Conservation (phyloP, 140 eudicot species). For the Flaveria floridana region DNA sequence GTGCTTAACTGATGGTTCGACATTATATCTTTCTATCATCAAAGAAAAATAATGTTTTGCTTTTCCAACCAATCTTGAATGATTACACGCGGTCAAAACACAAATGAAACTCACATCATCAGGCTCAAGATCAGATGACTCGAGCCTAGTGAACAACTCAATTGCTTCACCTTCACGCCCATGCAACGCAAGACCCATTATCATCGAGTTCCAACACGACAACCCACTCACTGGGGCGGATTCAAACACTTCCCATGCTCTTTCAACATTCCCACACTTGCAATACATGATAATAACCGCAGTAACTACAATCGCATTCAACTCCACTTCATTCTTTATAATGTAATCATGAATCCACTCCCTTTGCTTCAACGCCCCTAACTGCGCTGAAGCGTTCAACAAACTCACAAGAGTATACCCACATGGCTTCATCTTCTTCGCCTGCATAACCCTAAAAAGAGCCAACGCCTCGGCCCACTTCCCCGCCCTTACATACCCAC, state of each 20-base stretch:
- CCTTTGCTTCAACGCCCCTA: conserved; percentile 72
- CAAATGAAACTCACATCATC: conserved; percentile 60
- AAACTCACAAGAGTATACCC: conserved; percentile 65
- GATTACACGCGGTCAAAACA: conserved; percentile 62
- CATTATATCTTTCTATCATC: conserved; percentile 46
- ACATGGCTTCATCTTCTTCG: conserved; percentile 41
- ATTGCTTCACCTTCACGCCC: conserved; percentile 56
- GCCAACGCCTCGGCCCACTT: conserved; percentile 51
- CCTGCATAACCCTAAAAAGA: conserved; percentile 55
- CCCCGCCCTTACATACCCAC: conserved; percentile 70
- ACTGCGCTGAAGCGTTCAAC: conserved; percentile 52
- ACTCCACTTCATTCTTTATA: conserved; percentile 34
- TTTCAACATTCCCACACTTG: conserved; percentile 65
- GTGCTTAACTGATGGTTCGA: conserved; percentile 69
- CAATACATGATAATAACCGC: conserved; percentile 68
- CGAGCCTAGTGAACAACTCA: conserved; percentile 48
- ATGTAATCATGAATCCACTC: conserved; percentile 72
- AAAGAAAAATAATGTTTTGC: conserved; percentile 50
- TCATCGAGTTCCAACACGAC: conserved; percentile 73
- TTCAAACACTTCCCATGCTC: conserved; percentile 47
- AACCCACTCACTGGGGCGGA: conserved; percentile 40
- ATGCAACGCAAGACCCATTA: conserved; percentile 61
- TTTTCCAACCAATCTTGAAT: conserved; percentile 46
- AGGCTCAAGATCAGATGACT: conserved; percentile 39
- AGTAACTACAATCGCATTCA: conserved; percentile 50